Evolutionary conservation across 2,329 filamentous ascomycete species (phyloP), one percentile per base, ranked within the genome.

Genomic region (Rugonectria rugulosa): DNA sequence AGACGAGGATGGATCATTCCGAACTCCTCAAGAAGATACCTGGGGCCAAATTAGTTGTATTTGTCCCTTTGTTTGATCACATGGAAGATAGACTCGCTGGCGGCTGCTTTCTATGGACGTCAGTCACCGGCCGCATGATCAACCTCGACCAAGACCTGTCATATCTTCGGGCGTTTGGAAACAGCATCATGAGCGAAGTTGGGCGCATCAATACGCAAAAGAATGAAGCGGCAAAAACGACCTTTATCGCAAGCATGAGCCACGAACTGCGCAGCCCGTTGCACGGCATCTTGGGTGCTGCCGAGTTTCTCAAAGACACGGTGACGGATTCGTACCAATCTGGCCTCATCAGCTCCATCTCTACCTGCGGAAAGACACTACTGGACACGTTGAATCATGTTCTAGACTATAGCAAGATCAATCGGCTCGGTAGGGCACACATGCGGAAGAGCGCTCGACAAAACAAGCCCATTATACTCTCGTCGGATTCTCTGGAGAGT

Each of bases 231-330:
- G 81, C 82, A 36, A 86, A 86, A 60, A 79, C 79, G 1, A 82
- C 83, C 9, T 85, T 86, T 55, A 83, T 86, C 36, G 82, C 81
- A 2, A 83, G 79, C 23, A 84, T 86, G 58, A 84, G 81, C 15
- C 83, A 86, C 64, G 83, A 86, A 51, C 66, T 86, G 12, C 73
- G 83, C 26, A 82, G 78, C 4, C 83, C 83, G 0, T 66, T 86
- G 2, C 82, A 86, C 56, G 83, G 83, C 2, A 84, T 86, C 36
- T 68, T 86, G 0, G 81, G 80, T 1, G 83, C 72, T 59, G 73
- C 76, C 1, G 80, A 82, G 50, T 77, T 83, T 32, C 68, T 85
- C 3, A 73, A 75, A 19, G 79, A 81, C 14, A 77, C 77, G 7
- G 63, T 65, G 4, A 67, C 66, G 1, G 69, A 73, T 20, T 64